Conservation (phyloP, 192 early-diverging fungal genomes). For the Tieghemiomyces parasiticus region DNA sequence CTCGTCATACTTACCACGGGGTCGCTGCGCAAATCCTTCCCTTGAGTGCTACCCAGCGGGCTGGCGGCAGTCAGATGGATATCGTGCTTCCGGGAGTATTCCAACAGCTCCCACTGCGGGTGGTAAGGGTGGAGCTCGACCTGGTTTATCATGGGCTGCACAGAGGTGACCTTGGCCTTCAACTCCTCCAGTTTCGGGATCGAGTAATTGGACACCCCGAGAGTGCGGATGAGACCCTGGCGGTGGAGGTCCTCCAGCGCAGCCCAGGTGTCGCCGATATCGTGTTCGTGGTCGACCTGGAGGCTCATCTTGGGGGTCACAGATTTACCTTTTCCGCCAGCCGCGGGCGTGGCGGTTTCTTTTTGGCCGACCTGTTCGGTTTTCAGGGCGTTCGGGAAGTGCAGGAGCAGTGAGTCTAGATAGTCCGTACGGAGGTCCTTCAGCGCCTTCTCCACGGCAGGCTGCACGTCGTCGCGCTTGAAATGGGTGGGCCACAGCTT, state of each 20-base stretch:
- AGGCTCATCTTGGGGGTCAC: no score
- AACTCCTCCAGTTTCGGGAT: slow-evolving; percentile 16
- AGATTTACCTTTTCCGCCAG: not conserved
- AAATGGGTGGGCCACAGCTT: slow-evolving; percentile 13
- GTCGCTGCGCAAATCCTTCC: not conserved
- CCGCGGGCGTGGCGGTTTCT: no score
- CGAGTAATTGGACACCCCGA: slow-evolving; percentile 33
- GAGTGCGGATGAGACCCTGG: slow-evolving; percentile 19
- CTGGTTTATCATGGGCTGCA: slow-evolving; percentile 35
- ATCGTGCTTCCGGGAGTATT: slow-evolving; percentile 1
- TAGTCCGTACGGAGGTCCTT: slow-evolving; percentile 23
- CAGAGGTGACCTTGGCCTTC: slow-evolving; percentile 17
- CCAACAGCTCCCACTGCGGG: slow-evolving; percentile 14
- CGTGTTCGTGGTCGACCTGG: slow-evolving; percentile 7
- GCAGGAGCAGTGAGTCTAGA: slow-evolving; percentile 33
- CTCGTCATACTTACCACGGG: not conserved
- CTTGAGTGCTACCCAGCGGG: not conserved
- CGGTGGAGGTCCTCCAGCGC: slow-evolving; percentile 33
- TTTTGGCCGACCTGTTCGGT: not conserved
- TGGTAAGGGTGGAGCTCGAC: slow-evolving; percentile 36
- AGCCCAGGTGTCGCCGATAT: slow-evolving; percentile 27
- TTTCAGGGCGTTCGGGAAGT: slow-evolving; percentile 25
- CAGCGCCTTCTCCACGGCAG: slow-evolving; percentile 16
- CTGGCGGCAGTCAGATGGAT: not conserved
- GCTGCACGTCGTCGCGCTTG: slow-evolving; percentile 11